These are phyloP conservation scores for Tricholomella constricta DNA, from an alignment of 768 basidiomycete genomes.

Conservation along the genomic window DNA sequence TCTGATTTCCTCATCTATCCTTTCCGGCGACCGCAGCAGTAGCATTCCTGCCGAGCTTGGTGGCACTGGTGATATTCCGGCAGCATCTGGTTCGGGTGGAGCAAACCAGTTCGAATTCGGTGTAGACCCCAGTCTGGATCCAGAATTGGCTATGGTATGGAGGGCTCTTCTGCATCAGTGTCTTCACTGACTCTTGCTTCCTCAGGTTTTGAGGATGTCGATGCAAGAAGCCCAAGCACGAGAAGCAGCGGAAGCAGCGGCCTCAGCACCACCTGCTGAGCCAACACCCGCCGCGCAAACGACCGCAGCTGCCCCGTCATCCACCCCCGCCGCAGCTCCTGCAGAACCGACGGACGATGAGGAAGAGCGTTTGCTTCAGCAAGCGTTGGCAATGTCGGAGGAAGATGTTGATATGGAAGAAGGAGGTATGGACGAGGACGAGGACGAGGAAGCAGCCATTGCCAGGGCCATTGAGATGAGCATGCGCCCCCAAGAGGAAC, in stretches of 20 bases:
- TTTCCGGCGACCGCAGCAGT: constrained; percentile 71
- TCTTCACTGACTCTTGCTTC: neutral
- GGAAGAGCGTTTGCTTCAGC: constrained; percentile 75
- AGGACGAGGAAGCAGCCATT: constrained; percentile 89
- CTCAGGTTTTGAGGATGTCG: constrained; percentile 92
- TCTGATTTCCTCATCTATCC: constrained; percentile 77
- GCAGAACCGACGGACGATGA: constrained; percentile 62
- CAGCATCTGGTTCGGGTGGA: constrained; percentile 46
- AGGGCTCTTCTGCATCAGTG: neutral
- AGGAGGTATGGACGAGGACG: constrained; percentile 60
- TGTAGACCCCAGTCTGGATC: constrained; percentile 93
- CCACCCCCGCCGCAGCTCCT: constrained; percentile 30
- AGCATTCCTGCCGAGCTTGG: constrained; percentile 69
- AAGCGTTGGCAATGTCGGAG: constrained; percentile 77
- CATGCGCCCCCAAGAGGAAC: constrained; percentile 57
- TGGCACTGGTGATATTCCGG: constrained; percentile 46
- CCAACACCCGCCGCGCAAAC: constrained; percentile 33
- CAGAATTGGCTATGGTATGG: constrained; percentile 93
- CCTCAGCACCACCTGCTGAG: constrained; percentile 37
- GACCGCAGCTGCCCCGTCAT: constrained; percentile 23
- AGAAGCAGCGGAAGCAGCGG: constrained; percentile 53
- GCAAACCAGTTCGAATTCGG: constrained; percentile 79
- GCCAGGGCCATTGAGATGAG: constrained; percentile 92
- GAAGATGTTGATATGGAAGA: constrained; percentile 54
- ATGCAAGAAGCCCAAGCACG: constrained; percentile 94